Evolutionary conservation across 2,329 filamentous ascomycete genomes (phyloP).

Genomic region (Talaromyces amestolkiae): DNA sequence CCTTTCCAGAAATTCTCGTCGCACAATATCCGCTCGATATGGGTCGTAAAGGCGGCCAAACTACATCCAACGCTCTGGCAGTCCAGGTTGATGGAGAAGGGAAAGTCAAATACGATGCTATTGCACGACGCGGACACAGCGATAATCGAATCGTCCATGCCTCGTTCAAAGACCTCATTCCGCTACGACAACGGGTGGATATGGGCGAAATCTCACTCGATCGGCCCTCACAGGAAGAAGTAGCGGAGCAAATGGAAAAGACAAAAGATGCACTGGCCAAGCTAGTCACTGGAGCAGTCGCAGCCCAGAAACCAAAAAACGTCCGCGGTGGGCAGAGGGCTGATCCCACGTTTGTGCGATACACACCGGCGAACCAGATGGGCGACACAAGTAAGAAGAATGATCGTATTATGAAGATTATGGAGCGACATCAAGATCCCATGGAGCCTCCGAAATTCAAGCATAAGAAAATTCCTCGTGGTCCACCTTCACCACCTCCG

Average conservation of each 20-base stretch:
- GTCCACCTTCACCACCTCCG: slow-evolving; percentile 86
- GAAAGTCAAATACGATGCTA: slow-evolving; percentile 94
- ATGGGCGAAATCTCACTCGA: slow-evolving; percentile 87
- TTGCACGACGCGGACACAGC: slow-evolving; percentile 82
- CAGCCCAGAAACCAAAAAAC: slow-evolving; percentile 94
- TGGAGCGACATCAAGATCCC: slow-evolving; percentile 87
- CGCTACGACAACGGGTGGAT: slow-evolving; percentile 86
- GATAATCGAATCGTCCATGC: slow-evolving; percentile 85
- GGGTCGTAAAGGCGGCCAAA: slow-evolving; percentile 71
- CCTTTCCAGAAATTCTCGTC: slow-evolving; percentile 89
- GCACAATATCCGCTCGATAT: slow-evolving; percentile 96
- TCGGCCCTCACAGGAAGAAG: slow-evolving; percentile 78
- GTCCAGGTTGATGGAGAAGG: slow-evolving; percentile 87
- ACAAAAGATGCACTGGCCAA: slow-evolving; percentile 82
- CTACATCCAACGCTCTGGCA: slow-evolving; percentile 80
- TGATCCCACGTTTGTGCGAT: slow-evolving; percentile 90
- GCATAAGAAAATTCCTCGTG: slow-evolving; percentile 94
- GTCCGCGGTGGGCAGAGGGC: slow-evolving; percentile 76
- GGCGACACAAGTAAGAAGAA: slow-evolving; percentile 81
- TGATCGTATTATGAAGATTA: slow-evolving; percentile 97
- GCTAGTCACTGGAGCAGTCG: slow-evolving; percentile 79
- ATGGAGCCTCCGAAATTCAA: slow-evolving; percentile 99
- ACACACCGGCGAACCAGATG: slow-evolving; percentile 96
- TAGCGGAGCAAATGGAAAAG: slow-evolving; percentile 77
- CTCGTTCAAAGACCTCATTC: slow-evolving; percentile 95